Percentiles rank a stretch among this genome's conserved stretches.
phyloP scores from a whole-genome alignment of 2,329 filamentous ascomycete species.

The Rutstroemia sp. region DNA sequence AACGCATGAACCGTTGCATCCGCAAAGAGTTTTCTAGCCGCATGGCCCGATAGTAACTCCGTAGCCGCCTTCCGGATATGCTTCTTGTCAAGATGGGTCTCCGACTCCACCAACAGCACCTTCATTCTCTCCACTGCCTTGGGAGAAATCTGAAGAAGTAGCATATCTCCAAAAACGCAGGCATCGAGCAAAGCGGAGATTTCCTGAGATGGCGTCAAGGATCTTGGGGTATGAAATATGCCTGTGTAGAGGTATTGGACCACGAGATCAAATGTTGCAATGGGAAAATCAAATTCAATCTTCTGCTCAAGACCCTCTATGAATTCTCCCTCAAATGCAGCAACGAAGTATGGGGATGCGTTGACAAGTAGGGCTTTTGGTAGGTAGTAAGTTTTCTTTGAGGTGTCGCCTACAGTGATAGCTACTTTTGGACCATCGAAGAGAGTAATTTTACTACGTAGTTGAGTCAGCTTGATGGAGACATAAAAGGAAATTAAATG shows the following conservation, averaged over 20 bases:
- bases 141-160: not conserved
- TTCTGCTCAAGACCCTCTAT: not conserved
- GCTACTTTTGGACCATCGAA: not conserved
- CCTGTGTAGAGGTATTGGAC: not conserved
- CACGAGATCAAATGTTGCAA: not conserved
- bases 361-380: not conserved
- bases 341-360: not conserved
- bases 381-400: not conserved
- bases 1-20: rapidly evolving
- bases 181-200: not conserved
- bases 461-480: too few relatives aligned
- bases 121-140: not conserved
- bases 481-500: too few relatives aligned
- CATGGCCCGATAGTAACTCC: not conserved
- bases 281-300: not conserved
- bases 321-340: not conserved
- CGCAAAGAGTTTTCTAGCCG: not conserved
- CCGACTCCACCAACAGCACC: not conserved
- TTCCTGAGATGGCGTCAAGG: not conserved
- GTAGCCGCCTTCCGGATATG: not conserved
- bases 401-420: not conserved
- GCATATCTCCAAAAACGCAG: not conserved
- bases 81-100: not conserved
- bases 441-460: not conserved
- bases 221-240: not conserved